Evolutionary conservation across 441 rosid genomes (phyloP).

Genomic region (Erodium trifolium): DNA sequence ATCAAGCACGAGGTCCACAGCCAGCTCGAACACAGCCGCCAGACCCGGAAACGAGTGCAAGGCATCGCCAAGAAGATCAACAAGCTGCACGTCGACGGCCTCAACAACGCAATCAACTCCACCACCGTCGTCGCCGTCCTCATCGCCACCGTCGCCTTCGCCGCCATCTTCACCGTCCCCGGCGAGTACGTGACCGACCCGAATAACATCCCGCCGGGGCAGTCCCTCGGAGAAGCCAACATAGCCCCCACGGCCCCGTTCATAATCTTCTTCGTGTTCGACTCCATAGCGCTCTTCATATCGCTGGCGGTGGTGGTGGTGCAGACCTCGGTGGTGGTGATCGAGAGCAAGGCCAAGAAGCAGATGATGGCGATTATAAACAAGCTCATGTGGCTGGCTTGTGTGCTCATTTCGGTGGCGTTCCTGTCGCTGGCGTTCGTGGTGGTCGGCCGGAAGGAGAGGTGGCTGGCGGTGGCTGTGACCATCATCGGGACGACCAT

Average conservation of each 20-base stretch:
- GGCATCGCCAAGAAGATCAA: conserved; percentile 71
- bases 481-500: conserved; percentile 66
- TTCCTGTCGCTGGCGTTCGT: conserved; percentile 61
- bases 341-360: conserved; percentile 83
- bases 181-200: conserved; percentile 62
- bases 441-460: conserved; percentile 63
- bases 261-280: conserved; percentile 68
- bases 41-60: conserved; percentile 66
- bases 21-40: conserved; percentile 82
- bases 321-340: conserved; percentile 86
- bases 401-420: conserved; percentile 66
- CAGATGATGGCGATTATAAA: conserved; percentile 85
- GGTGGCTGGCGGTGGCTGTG: conserved; percentile 59
- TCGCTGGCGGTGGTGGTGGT: conserved; percentile 88
- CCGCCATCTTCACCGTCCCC: conserved; percentile 88
- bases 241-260: conserved; percentile 53
- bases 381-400: conserved; percentile 93
- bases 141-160: conserved; percentile 85
- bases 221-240: conserved; percentile 66
- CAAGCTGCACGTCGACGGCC: conserved; percentile 78
- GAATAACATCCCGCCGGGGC: conserved; percentile 31
- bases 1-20: conserved; percentile 86
- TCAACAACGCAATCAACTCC: conserved; percentile 32
- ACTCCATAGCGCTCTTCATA: conserved; percentile 79
- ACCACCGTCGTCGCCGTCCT: conserved; percentile 86